Evolutionary conservation across 352 stramenopile genomes (phyloP), one percentile per base, ranked within the genome.

Genomic region (Aphanomyces astaci): DNA sequence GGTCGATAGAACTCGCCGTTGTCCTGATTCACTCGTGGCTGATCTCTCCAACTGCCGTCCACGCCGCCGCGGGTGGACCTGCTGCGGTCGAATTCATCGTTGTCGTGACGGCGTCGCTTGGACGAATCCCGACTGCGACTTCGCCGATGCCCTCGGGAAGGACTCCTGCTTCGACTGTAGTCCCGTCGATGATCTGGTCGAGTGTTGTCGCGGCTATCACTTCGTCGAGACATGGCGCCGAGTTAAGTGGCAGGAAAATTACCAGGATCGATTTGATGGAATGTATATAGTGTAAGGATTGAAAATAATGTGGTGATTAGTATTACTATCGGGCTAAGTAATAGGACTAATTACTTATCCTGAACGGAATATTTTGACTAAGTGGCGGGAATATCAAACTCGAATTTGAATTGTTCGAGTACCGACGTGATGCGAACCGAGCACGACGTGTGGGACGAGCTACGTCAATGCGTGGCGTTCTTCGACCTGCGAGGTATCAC

Each of bases 41-140:
- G 62, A n/a, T 68, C 62, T 51, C 36, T 68, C 62, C 62, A 68
- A 28, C 55, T 68, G 43, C 62, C 51, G 17, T 68, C 62, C 5
- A 68, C 30, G 48, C 59, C 30, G 48, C 59, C 62, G 15, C 62
- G 56, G 5, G 56, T 33, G n/a, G 56, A 28, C 27, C 54, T 45
- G 17, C 39, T n/a, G 7, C 36, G 36, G 15, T 43, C 36, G 36
- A 43, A 43, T n/a, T 40, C 51, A 13, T 32, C 30, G 30, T 65
- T 33, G 24, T 68, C 51, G 11, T 68, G 33, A 5, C 51, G 46
- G 13, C 48, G 30, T 36, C 62, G 25, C 30, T 59, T 59, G 31
- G 46, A 32, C n/a, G 48, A 24, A 11, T 68, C 62, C 11, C 62
- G 46, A 36, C 62, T 68, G 11, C 62, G 46, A 32, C 62, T 68